Percentiles rank a stretch among this genome's conserved stretches.
phyloP scores from a whole-genome alignment of 352 stramenopile genomes.

The Phytophthora parvispora region DNA sequence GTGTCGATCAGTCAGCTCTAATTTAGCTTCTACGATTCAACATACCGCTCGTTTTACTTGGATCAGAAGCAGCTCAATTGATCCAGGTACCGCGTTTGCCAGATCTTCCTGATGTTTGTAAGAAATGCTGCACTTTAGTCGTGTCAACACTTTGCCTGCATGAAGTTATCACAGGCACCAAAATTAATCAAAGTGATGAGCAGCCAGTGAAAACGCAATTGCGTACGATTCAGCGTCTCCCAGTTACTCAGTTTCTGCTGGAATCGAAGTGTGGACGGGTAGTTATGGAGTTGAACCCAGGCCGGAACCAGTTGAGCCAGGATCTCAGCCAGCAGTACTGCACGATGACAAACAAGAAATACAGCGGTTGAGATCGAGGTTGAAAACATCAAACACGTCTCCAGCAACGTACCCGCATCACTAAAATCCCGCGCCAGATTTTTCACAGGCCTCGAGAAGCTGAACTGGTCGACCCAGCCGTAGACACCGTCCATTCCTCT shows the following conservation, averaged over 20 bases:
- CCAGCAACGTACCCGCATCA: conserved; percentile 38
- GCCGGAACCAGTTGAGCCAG: conserved; percentile 56
- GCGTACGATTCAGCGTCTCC: conserved; percentile 64
- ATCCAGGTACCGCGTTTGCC: conserved; percentile 45
- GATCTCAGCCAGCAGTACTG: conserved; percentile 60
- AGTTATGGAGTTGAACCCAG: conserved; percentile 63
- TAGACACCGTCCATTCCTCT: conserved; percentile 40
- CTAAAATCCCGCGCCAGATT: conserved; percentile 60
- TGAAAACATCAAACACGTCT: neutral
- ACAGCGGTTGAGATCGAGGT: neutral
- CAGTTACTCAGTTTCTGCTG: conserved; percentile 69
- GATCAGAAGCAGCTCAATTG: conserved; percentile 50
- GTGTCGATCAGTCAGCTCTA: too few relatives aligned
- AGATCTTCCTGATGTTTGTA: conserved; percentile 57
- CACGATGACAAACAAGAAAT: neutral
- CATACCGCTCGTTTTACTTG: conserved; percentile 58
- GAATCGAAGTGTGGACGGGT: conserved; percentile 44
- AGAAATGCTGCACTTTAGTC: conserved; percentile 57
- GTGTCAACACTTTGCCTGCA: conserved; percentile 55
- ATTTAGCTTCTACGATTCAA: neutral
- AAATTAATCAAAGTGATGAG: neutral
- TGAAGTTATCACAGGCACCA: too few relatives aligned
- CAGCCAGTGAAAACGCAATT: neutral
- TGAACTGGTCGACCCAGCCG: conserved; percentile 55
- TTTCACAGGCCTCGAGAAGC: conserved; percentile 51